A percentile compares a stretch with the other conserved stretches of the same genome.
phyloP scores from a whole-genome alignment of 768 basidiomycete species.

The Pluteus cervinus region DNA sequence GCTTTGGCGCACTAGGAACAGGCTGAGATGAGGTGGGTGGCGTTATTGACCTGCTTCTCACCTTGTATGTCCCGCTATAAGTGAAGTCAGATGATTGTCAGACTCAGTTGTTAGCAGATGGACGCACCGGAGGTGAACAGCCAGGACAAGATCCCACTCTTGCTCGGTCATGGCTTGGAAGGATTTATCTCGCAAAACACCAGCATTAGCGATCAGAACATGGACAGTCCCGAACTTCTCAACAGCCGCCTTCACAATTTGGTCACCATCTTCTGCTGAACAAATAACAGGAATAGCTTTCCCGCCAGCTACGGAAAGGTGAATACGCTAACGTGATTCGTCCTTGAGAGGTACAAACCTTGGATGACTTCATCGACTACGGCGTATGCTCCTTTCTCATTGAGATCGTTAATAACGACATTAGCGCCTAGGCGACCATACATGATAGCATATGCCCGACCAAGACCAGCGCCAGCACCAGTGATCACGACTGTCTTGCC shows the following conservation, averaged over 20 bases:
- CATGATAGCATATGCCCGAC: conserved; percentile 88
- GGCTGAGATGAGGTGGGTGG: not conserved
- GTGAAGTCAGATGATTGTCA: not conserved
- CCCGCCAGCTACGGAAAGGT: conserved; percentile 60
- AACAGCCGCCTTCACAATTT: conserved; percentile 80
- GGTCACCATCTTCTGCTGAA: conserved; percentile 89
- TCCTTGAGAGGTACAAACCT: conserved; percentile 36
- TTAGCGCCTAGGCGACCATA: conserved; percentile 92
- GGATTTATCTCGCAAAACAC: conserved; percentile 90
- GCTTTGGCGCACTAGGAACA: conserved; percentile 77
- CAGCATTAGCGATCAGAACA: conserved; percentile 87
- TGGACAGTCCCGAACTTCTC: conserved; percentile 88
- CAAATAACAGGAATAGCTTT: conserved; percentile 79
- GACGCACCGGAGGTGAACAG: conserved; percentile 70
- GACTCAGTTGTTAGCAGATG: not conserved
- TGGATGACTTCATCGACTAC: conserved; percentile 86
- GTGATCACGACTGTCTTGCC: conserved; percentile 92
- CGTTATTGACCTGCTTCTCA: conserved; percentile 16
- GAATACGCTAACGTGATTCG: not conserved
- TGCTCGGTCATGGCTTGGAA: conserved; percentile 84
- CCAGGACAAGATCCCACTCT: conserved; percentile 92
- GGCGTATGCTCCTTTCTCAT: conserved; percentile 71
- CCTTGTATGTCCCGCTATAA: conserved; percentile 80
- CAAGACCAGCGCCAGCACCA: conserved; percentile 92
- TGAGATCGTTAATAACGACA: conserved; percentile 94